A percentile compares a stretch with the other conserved stretches of the same genome.
Evolutionary conservation across 352 stramenopile genomes (phyloP).

Genomic region (Phytopythium montanum): DNA sequence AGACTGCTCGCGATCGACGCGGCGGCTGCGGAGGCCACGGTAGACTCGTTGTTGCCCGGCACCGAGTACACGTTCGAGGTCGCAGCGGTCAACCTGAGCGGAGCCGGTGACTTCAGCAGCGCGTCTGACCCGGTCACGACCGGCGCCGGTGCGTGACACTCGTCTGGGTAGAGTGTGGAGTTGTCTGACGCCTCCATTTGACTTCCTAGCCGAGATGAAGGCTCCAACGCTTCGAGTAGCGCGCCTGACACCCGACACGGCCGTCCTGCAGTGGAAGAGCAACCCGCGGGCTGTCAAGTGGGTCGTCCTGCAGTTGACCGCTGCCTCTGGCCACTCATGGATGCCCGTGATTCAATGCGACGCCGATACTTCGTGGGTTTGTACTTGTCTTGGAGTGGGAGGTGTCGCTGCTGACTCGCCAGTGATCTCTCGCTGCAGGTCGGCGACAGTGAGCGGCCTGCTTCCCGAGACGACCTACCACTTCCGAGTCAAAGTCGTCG

Average conservation of each 20-base stretch:
- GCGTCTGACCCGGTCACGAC: conserved; percentile 28
- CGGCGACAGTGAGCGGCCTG: not conserved
- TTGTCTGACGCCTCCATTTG: not conserved
- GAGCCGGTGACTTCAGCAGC: conserved; percentile 46
- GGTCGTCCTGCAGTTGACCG: conserved; percentile 1
- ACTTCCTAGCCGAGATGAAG: not conserved
- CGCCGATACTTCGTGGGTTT: not conserved
- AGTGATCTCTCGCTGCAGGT: not conserved
- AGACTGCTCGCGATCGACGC: conserved; percentile 28
- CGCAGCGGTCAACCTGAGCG: conserved; percentile 53
- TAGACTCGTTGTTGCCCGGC: conserved; percentile 32
- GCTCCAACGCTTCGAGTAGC: not conserved
- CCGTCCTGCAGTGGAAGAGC: not conserved
- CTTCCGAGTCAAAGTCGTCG: conserved; percentile 5
- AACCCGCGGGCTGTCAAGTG: not conserved
- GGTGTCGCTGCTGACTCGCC: not conserved
- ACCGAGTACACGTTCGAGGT: conserved; percentile 43
- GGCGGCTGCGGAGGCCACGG: conserved; percentile 17
- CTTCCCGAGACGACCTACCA: not conserved
- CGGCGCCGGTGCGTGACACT: conserved; percentile 16
- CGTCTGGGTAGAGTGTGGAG: not conserved
- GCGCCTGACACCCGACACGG: not conserved
- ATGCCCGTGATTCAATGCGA: not conserved
- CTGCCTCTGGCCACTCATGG: not conserved
- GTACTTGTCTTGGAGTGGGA: not conserved